A percentile compares a stretch with the other conserved stretches of the same genome.
phyloP scores from a whole-genome alignment of 306 rosid species.

The Prunus campanulata region DNA sequence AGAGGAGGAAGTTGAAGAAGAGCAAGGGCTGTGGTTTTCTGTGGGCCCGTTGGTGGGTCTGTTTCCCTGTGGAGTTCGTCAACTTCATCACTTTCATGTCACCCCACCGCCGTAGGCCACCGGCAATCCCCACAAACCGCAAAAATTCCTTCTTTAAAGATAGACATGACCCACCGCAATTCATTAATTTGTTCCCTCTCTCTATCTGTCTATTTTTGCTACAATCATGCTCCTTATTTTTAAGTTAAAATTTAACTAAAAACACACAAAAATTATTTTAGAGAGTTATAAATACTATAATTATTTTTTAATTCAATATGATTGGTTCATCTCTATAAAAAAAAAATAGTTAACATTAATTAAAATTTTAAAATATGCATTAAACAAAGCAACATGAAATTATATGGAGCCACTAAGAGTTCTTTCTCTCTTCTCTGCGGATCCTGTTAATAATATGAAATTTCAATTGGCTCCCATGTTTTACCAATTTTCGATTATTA shows the following conservation, averaged over 20 bases:
- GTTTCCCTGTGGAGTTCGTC: not conserved
- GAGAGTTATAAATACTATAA: no score
- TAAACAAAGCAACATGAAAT: no score
- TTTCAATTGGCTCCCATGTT: not conserved
- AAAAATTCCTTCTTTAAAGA: slow-evolving; percentile 13
- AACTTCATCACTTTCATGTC: slow-evolving; percentile 3
- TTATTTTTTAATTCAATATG: no score
- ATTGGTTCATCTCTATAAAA: no score
- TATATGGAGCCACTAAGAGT: no score
- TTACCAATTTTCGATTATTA: not conserved
- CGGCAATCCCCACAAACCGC: slow-evolving; percentile 22
- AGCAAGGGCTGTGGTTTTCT: not conserved
- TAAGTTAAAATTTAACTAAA: no score
- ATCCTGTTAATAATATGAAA: no score
- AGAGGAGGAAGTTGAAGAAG: not conserved
- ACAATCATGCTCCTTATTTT: no score
- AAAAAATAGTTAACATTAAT: no score
- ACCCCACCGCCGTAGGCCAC: slow-evolving; percentile 27
- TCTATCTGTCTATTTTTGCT: not conserved
- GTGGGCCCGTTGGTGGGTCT: not conserved
- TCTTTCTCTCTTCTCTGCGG: accelerated
- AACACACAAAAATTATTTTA: no score
- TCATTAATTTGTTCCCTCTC: not conserved
- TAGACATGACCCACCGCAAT: slow-evolving; percentile 20
- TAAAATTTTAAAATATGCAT: no score